Evolutionary conservation across 495 filamentous ascomycete genomes (phyloP), one percentile per base, ranked within the genome.

Genomic region (Xylaria telfairii): DNA sequence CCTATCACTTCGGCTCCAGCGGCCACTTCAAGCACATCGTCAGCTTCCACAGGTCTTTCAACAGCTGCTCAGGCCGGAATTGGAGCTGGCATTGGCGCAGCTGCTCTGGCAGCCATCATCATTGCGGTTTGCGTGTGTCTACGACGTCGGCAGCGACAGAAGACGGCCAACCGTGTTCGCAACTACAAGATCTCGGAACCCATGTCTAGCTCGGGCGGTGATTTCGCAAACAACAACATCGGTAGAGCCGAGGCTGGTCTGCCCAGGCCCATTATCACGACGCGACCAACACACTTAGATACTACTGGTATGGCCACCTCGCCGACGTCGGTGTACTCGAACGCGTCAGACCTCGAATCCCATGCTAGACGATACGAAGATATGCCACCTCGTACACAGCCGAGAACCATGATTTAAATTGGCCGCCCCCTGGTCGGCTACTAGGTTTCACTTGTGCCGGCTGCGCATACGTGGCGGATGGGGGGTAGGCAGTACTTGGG

Each of bases 291-390:
- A 2, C 46, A 62, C 5, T 34, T 19, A 8, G 37, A 47, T 8
- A 4, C 8, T 9, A 9, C 56, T 24, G 51, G 44, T n/a, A 71
- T 67, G 66, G 61, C 68, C 39, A 30, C 41, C 32, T 65, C 74
- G 1, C 72, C 67, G 34, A 70, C 71, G 5, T 71, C 68, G 19
- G 53, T 74, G 8, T 75, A 73, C 12, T 75, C 76, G 8, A 26
- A 54, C 24, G 63, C 61, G 2, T 71, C 69, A 42, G 80, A 83
- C 39, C 71, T 84, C 42, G 83, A 85, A 69, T 72, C 78, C 65
- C 78, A 81, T 64, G 80, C 80, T 21, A 78, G 76, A 21, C 79
- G 81, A 30, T 86, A 86, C 67, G 83, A 86, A 68, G 83, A 85
- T 51, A 80, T 86, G 81, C 54, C 79, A 12, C 83, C 82, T 51